phyloP scores from a whole-genome alignment of 805 yeast species.

The Yarrowia sp. region DNA sequence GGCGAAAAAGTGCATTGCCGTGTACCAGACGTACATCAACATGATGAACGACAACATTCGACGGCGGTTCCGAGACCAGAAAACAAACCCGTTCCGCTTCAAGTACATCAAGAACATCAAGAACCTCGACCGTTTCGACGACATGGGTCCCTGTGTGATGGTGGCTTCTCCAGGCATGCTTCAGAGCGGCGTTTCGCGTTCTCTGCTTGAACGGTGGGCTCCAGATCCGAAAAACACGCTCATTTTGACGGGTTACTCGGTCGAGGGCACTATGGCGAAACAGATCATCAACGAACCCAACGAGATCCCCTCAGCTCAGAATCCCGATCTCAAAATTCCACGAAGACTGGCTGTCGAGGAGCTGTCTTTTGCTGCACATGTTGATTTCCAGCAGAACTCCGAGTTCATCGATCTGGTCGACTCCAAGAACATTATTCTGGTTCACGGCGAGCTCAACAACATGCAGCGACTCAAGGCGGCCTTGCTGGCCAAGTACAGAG shows the following conservation, averaged over 20 bases:
- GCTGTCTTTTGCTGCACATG: constrained; percentile 99
- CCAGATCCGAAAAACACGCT: constrained; percentile 91
- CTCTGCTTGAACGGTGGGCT: constrained; percentile 90
- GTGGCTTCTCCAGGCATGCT: constrained; percentile 98
- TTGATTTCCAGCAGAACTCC: constrained; percentile 89
- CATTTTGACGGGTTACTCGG: constrained; percentile 92
- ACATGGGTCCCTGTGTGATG: constrained; percentile 92
- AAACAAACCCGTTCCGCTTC: constrained; percentile 86
- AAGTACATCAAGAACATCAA: constrained; percentile 78
- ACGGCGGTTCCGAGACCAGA: constrained; percentile 68
- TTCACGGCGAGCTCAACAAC: constrained; percentile 97
- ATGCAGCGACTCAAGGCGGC: constrained; percentile 98
- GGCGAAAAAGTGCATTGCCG: constrained; percentile 96
- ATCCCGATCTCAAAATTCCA: constrained; percentile 81
- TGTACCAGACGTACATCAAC: constrained; percentile 91
- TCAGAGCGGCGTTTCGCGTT: constrained; percentile 92
- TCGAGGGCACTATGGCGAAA: constrained; percentile 98
- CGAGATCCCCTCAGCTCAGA: constrained; percentile 79
- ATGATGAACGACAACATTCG: constrained; percentile 95
- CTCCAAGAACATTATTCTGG: constrained; percentile 82
- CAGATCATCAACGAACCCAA: constrained; percentile 82
- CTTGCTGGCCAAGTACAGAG: constrained; percentile 76
- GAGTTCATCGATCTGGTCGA: constrained; percentile 85
- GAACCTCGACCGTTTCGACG: constrained; percentile 80
- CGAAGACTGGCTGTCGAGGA: constrained; percentile 86